These are phyloP conservation scores for Geotrichum bryndzae DNA, from an alignment of 1,139 yeast genomes.

Conservation along the genomic window DNA sequence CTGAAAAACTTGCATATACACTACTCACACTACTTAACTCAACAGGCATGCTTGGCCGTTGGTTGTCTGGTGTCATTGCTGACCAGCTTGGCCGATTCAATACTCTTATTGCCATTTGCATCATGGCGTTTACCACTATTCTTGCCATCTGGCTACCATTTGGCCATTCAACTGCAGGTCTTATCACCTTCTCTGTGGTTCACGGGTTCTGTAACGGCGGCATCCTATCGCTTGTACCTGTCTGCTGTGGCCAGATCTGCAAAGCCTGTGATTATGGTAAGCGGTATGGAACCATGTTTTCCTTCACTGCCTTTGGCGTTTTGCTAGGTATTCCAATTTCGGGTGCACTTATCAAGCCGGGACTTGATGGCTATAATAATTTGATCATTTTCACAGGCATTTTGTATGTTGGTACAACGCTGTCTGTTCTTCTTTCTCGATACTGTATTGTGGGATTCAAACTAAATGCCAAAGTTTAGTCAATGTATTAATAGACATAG, in stretches of 20 bases:
- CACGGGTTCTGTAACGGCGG: slow-evolving; percentile 52
- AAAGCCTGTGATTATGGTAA: slow-evolving; percentile 46
- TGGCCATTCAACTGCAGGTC: slow-evolving; percentile 32
- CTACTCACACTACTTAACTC: slow-evolving; percentile 49
- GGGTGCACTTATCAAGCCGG: slow-evolving; percentile 42
- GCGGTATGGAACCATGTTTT: slow-evolving; percentile 45
- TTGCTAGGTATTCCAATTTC: slow-evolving; percentile 48
- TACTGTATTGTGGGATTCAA: slow-evolving; percentile 36
- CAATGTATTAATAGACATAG: too few relatives aligned
- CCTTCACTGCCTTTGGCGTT: slow-evolving; percentile 42
- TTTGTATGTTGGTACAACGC: slow-evolving; percentile 33
- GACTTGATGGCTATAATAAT: slow-evolving; percentile 32
- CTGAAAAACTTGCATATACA: slow-evolving; percentile 46
- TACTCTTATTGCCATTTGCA: slow-evolving; percentile 42
- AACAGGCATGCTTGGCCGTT: slow-evolving; percentile 54
- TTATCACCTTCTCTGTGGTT: slow-evolving; percentile 44
- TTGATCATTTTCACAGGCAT: slow-evolving; percentile 39
- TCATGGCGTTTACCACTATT: slow-evolving; percentile 38
- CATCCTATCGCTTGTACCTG: slow-evolving; percentile 45
- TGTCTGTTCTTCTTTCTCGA: slow-evolving; percentile 35
- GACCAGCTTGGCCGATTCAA: slow-evolving; percentile 57
- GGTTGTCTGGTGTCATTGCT: slow-evolving; percentile 48
- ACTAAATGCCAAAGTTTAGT: slow-evolving; percentile 1
- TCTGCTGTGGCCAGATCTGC: slow-evolving; percentile 48
- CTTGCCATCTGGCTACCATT: slow-evolving; percentile 52